Base-by-base conservation (phyloP, 2,329 filamentous ascomycete genomes). In the Teratosphaeria destructans region DNA sequence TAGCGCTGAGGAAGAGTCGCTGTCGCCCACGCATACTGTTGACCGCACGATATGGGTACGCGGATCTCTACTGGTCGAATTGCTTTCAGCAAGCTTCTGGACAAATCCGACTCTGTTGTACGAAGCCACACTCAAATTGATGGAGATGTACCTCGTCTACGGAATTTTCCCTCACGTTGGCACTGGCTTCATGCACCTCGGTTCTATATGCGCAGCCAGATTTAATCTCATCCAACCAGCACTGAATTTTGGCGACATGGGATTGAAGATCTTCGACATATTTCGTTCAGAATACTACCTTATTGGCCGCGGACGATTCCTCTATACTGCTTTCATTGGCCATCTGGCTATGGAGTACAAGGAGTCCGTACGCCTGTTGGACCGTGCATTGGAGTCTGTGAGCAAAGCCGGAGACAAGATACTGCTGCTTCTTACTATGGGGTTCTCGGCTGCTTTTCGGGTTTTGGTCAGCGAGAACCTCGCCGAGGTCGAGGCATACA, bases 11-110 rank as follows among this genome's bases (percentile, higher is more conserved):
- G 72, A 79, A 2, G 32, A 56, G 7, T 56, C 55, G 14, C 34
- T 55, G 16, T 34, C 29, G 12, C 26, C 55, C 5, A n/a, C 14
- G 55, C 32, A 39, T 10, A 80, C 70, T 74, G 27, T 57, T 0
- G 76, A 87, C 62, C 74, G 81, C 3, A 77, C 80, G 29, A 72
- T 89, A 56, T 77, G 81, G 35, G 86, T 84, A 0, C 76, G 89
- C 1, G 88, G 86, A 3, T 85, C 87, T 6, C 83, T 92, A 57
- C 55, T 68, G 59, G 14, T 64, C 59, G 87, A 92, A 73, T 82
- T 88, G 12, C 78, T 86, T 8, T 84, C 82, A 63, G 83, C 86
- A 14, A 86, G 85, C 3, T 90, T 86, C 78, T 91, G 89, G 89
- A 85, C 81, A 49, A 84, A 91, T 65, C 78, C 78, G 23, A 73